Base-by-base conservation (phyloP, 176 grass and related monocot genomes). In the Alopecurus myosuroides region DNA sequence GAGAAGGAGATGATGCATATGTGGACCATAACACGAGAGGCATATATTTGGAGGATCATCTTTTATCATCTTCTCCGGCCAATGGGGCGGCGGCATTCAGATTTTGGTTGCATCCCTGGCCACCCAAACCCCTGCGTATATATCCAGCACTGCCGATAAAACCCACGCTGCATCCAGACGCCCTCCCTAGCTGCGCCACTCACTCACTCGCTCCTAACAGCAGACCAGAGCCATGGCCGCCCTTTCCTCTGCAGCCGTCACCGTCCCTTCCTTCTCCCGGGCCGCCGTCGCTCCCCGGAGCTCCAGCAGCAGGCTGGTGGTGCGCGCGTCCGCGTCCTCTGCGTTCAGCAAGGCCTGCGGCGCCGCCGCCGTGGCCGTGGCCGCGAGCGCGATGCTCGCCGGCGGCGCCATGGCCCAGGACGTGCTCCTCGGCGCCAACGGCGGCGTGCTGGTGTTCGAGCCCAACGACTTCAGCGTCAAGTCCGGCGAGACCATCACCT, bases 401-500 rank as follows among this genome's bases (percentile, higher is more conserved):
- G 80, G 93, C 86, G 87, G 86, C 64, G 96, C 96, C 7, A 63
- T 92, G 60, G 96, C 93, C 3, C 65, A 86, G 46, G 93, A 95
- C 29, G 86, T 98, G 74, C 83, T 95, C 17, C 91, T 98, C 0
- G 96, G 96, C 20, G 83, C 50, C 14, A 39, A 20, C 33, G 89
- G 88, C 3, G 96, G 96, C 63, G 62, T 37, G 50, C 93, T 98
- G 13, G 93, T 83, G 25, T 95, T 98, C 81, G 88, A 92, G 45
- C 96, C 96, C 9, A 88, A 11, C 64, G 86, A 95, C 6, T 90
- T 98, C 85, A 77, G 84, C 33, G 89, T 98, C 35, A 71, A 94
- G 26, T 1, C 93, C 4, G 96, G 96, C 28, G 96, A 98, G 67
- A 90, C 82, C 49, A 98, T 98, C 71, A 85, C 83, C 14, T 98